Conservation (phyloP, 768 basidiomycete species). For the Atractiella rhizophila region DNA sequence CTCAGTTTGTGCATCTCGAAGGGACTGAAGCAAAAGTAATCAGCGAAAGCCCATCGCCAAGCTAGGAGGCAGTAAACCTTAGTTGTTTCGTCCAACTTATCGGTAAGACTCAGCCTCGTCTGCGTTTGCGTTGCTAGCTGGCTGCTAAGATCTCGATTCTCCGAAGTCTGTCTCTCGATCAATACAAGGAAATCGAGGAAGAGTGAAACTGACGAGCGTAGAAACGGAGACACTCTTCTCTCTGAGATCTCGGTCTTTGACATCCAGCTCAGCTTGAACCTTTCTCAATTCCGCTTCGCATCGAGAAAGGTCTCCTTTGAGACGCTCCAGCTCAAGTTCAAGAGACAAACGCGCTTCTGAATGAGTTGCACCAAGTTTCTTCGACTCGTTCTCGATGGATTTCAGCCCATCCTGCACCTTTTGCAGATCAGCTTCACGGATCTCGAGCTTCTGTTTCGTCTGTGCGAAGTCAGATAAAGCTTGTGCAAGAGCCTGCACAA, state of each 20-base stretch:
- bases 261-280: constrained; percentile 41
- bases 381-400: constrained; percentile 45
- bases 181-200: neutral
- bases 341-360: constrained; percentile 59
- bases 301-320: constrained; percentile 57
- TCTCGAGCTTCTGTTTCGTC: constrained; percentile 29
- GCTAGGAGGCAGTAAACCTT: constrained; percentile 21
- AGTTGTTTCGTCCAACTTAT: constrained; percentile 59
- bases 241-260: constrained; percentile 37
- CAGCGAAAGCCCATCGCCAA: too few relatives aligned
- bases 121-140: constrained; percentile 68
- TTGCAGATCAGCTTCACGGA: constrained; percentile 49
- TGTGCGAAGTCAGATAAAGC: constrained; percentile 17
- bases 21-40: constrained; percentile 20
- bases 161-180: constrained; percentile 29
- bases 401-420: constrained; percentile 49
- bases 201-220: constrained; percentile 27
- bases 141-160: constrained; percentile 51
- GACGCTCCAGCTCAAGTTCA: constrained; percentile 65
- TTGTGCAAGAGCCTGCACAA: constrained; percentile 3
- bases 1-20: constrained; percentile 47
- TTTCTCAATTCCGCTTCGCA: constrained; percentile 53
- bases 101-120: constrained; percentile 54
- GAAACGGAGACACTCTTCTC: constrained; percentile 51
- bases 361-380: constrained; percentile 56